phyloP scores from a whole-genome alignment of 1,139 yeast species.

The Yamadazyma oceani region DNA sequence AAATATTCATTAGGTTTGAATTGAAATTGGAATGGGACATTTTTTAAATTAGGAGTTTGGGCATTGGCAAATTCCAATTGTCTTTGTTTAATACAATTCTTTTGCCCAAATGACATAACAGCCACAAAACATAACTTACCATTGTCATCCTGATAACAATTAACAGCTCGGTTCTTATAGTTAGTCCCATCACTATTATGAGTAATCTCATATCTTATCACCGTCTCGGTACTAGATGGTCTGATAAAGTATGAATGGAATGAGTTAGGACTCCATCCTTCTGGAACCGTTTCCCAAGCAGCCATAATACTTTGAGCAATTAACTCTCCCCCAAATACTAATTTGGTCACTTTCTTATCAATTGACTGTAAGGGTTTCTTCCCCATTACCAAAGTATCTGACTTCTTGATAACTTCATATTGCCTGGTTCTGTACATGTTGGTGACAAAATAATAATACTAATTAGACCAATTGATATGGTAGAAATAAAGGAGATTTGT shows the following conservation, averaged over 20 bases:
- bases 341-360: slow-evolving; percentile 18
- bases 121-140: slow-evolving; percentile 32
- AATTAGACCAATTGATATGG: not conserved
- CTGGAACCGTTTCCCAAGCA: slow-evolving; percentile 30
- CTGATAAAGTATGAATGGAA: slow-evolving; percentile 42
- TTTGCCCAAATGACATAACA: slow-evolving; percentile 36
- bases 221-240: slow-evolving; percentile 33
- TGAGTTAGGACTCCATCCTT: slow-evolving; percentile 34
- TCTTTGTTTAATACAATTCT: slow-evolving; percentile 24
- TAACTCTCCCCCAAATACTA: slow-evolving; percentile 40
- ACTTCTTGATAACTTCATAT: slow-evolving; percentile 20
- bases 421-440: slow-evolving; percentile 17
- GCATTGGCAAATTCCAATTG: slow-evolving; percentile 11
- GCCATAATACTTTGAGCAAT: slow-evolving; percentile 44
- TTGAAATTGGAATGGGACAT: slow-evolving; percentile 32
- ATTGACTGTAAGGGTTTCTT: slow-evolving; percentile 37
- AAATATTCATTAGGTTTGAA: slow-evolving; percentile 31
- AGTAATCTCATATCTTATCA: slow-evolving; percentile 37
- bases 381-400: slow-evolving; percentile 24
- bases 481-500: not conserved
- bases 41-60: slow-evolving; percentile 14
- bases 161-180: slow-evolving; percentile 36
- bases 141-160: slow-evolving; percentile 34
- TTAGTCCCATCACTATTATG: slow-evolving; percentile 35
- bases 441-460: too few species aligned